Base-by-base conservation (phyloP, 2,329 filamentous ascomycete genomes). In the Shiraia sp. region DNA sequence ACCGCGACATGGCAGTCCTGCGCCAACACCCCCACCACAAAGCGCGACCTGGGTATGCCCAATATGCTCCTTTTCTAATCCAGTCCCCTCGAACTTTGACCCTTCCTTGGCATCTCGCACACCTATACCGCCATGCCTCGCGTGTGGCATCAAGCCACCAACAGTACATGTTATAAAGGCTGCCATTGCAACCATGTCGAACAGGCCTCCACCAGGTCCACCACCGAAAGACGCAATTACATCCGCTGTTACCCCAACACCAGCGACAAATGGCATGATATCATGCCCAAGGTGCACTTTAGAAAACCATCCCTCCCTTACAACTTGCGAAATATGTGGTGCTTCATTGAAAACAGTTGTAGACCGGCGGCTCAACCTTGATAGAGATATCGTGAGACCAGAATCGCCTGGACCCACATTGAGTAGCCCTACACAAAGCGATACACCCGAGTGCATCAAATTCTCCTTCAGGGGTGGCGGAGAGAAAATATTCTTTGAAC, bases 41-140 rank as follows among this genome's bases (percentile, higher is more conserved):
- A 80, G 77, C 45, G 89, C 88, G 5, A 96, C 90, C 3, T 97
- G 92, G 92, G 85, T 97, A 14, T 97, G 92, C 72, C 87, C 88
- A 2, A 97, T 97, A 60, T 97, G 92, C 76, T 92, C 88, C 55
- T 95, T 95, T 64, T 92, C 91, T 8, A 97, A 97, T 61, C 86
- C 89, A 0, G 84, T 96, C 1, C 91, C 93, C 1, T 88, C 88
- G 26, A 96, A 96, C 67, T 97, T 97, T 66, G 92, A 97, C 59
- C 88, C 90, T 0, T 79, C 85, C 1, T 85, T 86, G 2, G 90
- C 90, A 47, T 81, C 85, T 14, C 83, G 90, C 49, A 95, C 88
- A 4, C 86, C 85, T 7, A 73, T 96, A 15, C 87, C 91, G 3
- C 89, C 92, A 54, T 99, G 93, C 65, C 75, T 96, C 39, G 87